Evolutionary conservation across 768 basidiomycete genomes (phyloP).

Genomic region (Boletus eberwhitei): DNA sequence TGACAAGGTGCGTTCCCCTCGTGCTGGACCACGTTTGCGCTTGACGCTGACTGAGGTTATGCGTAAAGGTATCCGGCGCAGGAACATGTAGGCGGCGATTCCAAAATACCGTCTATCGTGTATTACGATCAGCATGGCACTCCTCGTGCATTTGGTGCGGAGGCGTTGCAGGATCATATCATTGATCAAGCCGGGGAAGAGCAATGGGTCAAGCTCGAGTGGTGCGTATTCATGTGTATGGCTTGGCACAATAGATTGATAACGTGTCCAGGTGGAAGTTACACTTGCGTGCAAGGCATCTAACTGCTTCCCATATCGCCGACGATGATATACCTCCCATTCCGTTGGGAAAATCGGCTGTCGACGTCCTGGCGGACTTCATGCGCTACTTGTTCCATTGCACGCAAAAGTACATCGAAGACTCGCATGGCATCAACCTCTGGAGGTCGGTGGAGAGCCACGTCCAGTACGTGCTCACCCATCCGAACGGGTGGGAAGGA

Average conservation of each 20-base stretch:
- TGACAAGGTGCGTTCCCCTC: conserved; percentile 29
- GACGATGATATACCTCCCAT: conserved; percentile 39
- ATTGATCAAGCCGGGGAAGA: conserved; percentile 41
- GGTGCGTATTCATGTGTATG: conserved; percentile 24
- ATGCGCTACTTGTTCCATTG: conserved; percentile 44
- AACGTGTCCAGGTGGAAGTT: conserved; percentile 32
- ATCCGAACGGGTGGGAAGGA: conserved; percentile 68
- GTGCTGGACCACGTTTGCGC: conserved; percentile 5
- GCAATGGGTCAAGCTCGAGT: conserved; percentile 45
- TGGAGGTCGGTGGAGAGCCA: conserved; percentile 43
- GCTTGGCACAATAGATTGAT: not conserved
- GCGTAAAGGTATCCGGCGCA: conserved; percentile 38
- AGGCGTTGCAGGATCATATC: conserved; percentile 40
- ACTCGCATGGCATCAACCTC: conserved; percentile 43
- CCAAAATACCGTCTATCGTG: conserved; percentile 48
- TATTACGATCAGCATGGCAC: conserved; percentile 43
- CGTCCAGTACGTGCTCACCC: conserved; percentile 53
- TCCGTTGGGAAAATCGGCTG: conserved; percentile 39
- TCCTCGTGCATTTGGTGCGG: conserved; percentile 43
- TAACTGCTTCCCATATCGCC: conserved; percentile 29
- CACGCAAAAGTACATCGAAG: conserved; percentile 44
- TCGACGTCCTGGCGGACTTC: conserved; percentile 47
- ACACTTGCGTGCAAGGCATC: conserved; percentile 37
- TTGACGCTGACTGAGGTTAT: conserved; percentile 3
- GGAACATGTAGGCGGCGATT: conserved; percentile 41